Evolutionary conservation across 805 yeast species (phyloP), one percentile per base, ranked within the genome.

Genomic region (Suhomyces sp.): DNA sequence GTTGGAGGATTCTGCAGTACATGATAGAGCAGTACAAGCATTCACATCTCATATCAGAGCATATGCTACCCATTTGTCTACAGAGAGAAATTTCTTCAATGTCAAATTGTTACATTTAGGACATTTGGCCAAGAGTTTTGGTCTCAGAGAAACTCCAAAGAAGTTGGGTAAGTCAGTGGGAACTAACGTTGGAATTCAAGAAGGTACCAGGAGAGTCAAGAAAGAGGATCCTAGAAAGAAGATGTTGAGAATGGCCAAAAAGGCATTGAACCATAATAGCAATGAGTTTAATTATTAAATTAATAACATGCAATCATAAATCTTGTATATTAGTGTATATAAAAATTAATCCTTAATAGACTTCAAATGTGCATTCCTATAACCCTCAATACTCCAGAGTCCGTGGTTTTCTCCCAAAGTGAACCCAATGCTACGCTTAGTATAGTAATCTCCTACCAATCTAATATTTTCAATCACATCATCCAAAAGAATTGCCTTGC

Each of bases 41-140:
- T 93, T 86, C 54, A 77, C 83, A 11, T 82, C 95, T 41, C 98
- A 91, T 56, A 70, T 93, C 26, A 76, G 98, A 52, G 98, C 98
- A 0, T 93, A 93, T 56, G 87, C 99, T 5, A 93, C 99, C 0
- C 99, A 93, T 66, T 74, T 88, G 38, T 68, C 90, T 0, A 50
- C 79, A 2, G 98, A 93, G 58, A 77, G 90, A 54, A 76, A 72
- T 31, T 78, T 74, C 44, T 93, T 93, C 70, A 88, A 87, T 53
- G 81, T 93, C 20, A 84, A 84, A 48, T 62, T 72, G 21, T 65
- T 95, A 40, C 99, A 93, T 70, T 67, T 95, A 46, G 99, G 99
- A 19, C 99, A 93, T 67, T 67, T 95, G 51, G 97, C 98, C 14
- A 93, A 93, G 58, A 76, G 93, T 44, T 95, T 95, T 60, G 99